phyloP scores from a whole-genome alignment of 2,329 filamentous ascomycete species.

The Monosporascus sp. region DNA sequence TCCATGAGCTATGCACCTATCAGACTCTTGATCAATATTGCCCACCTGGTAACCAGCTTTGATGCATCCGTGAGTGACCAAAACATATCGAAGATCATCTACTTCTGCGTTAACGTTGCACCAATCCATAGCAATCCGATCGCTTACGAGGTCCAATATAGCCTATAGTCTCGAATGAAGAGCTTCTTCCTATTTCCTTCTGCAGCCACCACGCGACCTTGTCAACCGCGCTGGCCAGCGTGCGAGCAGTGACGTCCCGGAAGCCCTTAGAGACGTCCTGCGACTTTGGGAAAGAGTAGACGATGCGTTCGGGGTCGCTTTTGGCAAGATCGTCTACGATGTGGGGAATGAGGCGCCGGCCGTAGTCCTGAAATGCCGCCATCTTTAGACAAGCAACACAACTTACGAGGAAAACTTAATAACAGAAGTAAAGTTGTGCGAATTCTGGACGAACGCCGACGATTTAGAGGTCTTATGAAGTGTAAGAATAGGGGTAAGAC shows the following conservation, averaged over 20 bases:
- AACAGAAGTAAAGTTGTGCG: not conserved
- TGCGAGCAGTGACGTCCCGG: constrained; percentile 16
- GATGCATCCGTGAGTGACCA: constrained; percentile 26
- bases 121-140: not conserved
- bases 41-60: constrained; percentile 30
- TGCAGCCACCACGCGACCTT: constrained; percentile 28
- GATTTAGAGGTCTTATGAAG: too few species aligned
- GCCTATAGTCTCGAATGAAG: constrained; percentile 16
- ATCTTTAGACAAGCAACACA: not conserved
- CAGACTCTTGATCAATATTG: not conserved
- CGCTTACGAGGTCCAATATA: constrained; percentile 31
- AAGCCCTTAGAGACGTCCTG: constrained; percentile 11
- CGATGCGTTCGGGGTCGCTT: constrained; percentile 13
- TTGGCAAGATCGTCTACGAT: not conserved
- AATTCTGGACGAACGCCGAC: too few species aligned
- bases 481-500: too few species aligned
- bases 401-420: not conserved
- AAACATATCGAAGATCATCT: constrained; percentile 27
- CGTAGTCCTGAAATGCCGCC: not conserved
- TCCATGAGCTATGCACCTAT: not conserved
- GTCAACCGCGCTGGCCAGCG: constrained; percentile 22
- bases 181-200: constrained; percentile 11
- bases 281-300: constrained; percentile 7
- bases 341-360: not conserved
- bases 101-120: not conserved